phyloP scores from a whole-genome alignment of 805 yeast species.

The Huiozyma sinensis region DNA sequence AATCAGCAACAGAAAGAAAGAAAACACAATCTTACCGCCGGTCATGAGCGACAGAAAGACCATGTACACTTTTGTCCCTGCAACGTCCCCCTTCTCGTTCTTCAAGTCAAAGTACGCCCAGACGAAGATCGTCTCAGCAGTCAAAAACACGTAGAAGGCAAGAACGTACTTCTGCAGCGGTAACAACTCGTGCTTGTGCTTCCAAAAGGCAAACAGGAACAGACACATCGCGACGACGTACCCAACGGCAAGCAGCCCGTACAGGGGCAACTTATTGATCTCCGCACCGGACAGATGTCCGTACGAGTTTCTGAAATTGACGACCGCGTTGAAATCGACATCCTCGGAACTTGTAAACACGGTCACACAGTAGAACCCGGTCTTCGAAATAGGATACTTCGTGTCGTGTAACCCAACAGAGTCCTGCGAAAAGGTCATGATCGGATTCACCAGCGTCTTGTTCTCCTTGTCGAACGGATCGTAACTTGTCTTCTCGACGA shows the following conservation, averaged over 20 bases:
- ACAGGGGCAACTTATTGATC: conserved; percentile 81
- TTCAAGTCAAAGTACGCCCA: conserved; percentile 88
- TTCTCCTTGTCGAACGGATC: conserved; percentile 42
- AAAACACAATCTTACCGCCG: conserved; percentile 72
- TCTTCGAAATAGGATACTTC: conserved; percentile 52
- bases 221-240: conserved; percentile 75
- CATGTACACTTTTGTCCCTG: conserved; percentile 63
- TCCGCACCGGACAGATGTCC: conserved; percentile 86
- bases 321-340: conserved; percentile 48
- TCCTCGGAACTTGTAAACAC: conserved; percentile 40
- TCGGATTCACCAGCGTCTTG: conserved; percentile 40
- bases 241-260: conserved; percentile 73
- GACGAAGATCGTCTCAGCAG: conserved; percentile 72
- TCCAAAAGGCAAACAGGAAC: conserved; percentile 76
- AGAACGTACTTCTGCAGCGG: conserved; percentile 87
- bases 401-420: conserved; percentile 50
- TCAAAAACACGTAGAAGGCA: conserved; percentile 72
- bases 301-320: conserved; percentile 82
- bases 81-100: conserved; percentile 46
- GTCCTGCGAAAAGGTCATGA: conserved; percentile 46
- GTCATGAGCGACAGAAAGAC: conserved; percentile 69
- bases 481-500: conserved; percentile 36
- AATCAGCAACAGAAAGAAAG: conserved; percentile 75
- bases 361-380: conserved; percentile 90
- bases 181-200: conserved; percentile 74